Conservation (phyloP, 2,329 filamentous ascomycete species). For the Didymella lethalis region DNA sequence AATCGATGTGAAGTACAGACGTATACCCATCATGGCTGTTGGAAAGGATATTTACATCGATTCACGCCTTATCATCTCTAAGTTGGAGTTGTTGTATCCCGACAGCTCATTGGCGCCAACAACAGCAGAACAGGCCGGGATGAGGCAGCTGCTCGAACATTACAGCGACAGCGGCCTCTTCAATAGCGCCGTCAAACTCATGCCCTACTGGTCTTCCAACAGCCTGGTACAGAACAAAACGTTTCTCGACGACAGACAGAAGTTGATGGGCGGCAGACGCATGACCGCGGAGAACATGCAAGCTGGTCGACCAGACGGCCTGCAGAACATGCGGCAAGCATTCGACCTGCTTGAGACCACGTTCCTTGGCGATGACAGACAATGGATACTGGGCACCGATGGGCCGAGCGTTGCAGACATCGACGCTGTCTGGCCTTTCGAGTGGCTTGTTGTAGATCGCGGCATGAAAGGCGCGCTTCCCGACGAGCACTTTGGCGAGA, state of each 20-base stretch:
- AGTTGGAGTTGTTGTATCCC: slow-evolving; percentile 36
- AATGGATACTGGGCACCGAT: slow-evolving; percentile 67
- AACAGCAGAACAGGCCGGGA: slow-evolving; percentile 51
- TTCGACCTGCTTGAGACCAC: slow-evolving; percentile 69
- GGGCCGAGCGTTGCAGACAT: slow-evolving; percentile 70
- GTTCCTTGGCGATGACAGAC: slow-evolving; percentile 70
- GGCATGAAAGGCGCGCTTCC: slow-evolving; percentile 62
- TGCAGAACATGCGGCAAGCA: slow-evolving; percentile 62
- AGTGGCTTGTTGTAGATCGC: slow-evolving; percentile 64
- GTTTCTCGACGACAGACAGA: slow-evolving; percentile 66
- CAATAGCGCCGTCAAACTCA: slow-evolving; percentile 58
- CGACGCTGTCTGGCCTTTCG: slow-evolving; percentile 72
- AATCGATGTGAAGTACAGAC: slow-evolving; percentile 50
- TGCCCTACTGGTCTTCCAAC: slow-evolving; percentile 65
- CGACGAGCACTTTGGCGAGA: slow-evolving; percentile 59
- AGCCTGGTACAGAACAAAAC: slow-evolving; percentile 62
- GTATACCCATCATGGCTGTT: slow-evolving; percentile 45
- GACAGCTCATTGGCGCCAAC: slow-evolving; percentile 23
- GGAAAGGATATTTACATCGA: slow-evolving; percentile 47
- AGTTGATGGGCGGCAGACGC: slow-evolving; percentile 53
- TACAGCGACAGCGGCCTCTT: slow-evolving; percentile 68
- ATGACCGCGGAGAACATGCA: slow-evolving; percentile 53
- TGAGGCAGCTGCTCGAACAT: slow-evolving; percentile 64
- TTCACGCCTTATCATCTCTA: slow-evolving; percentile 43
- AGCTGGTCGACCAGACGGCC: slow-evolving; percentile 61